Percentiles rank a stretch among this genome's conserved stretches.
phyloP scores from a whole-genome alignment of 805 yeast species.

The Metschnikowia arizonensis region DNA sequence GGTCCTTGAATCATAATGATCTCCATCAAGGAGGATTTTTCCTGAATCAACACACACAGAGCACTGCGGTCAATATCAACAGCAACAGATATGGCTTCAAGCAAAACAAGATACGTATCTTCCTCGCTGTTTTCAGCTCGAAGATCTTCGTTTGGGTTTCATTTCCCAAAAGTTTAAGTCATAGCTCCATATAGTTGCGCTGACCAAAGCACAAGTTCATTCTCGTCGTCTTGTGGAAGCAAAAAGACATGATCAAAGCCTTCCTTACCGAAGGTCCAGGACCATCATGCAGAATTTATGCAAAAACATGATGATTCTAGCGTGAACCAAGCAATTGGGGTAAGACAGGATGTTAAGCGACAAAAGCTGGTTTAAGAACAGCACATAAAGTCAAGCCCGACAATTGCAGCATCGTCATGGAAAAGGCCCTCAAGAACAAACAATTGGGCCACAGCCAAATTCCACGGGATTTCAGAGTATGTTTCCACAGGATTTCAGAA shows the following conservation, averaged over 20 bases:
- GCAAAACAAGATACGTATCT: constrained; percentile 69
- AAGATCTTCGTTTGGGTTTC: constrained; percentile 33
- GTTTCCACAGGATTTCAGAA: neutral
- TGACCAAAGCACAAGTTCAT: constrained; percentile 37
- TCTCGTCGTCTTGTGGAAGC: neutral
- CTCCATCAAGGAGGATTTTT: constrained; percentile 39
- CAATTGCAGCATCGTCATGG: constrained; percentile 29
- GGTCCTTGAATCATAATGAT: constrained; percentile 64
- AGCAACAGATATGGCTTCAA: constrained; percentile 63
- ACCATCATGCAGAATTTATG: constrained; percentile 49
- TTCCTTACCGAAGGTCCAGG: constrained; percentile 25
- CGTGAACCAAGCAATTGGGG: constrained; percentile 36
- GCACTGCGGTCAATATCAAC: constrained; percentile 35
- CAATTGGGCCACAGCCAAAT: constrained; percentile 37
- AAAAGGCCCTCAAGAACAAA: constrained; percentile 41
- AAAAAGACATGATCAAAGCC: constrained; percentile 5
- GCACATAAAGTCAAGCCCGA: constrained; percentile 15
- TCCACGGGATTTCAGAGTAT: too few species aligned
- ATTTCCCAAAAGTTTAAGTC: constrained; percentile 16
- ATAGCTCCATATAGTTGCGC: constrained; percentile 47
- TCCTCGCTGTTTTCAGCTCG: constrained; percentile 60
- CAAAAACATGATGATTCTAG: constrained; percentile 48
- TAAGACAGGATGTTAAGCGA: neutral
- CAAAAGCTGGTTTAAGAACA: constrained; percentile 9
- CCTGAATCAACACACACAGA: constrained; percentile 20